Evolutionary conservation across 306 rosid species (phyloP).

Genomic region (Dryas alaskensis): DNA sequence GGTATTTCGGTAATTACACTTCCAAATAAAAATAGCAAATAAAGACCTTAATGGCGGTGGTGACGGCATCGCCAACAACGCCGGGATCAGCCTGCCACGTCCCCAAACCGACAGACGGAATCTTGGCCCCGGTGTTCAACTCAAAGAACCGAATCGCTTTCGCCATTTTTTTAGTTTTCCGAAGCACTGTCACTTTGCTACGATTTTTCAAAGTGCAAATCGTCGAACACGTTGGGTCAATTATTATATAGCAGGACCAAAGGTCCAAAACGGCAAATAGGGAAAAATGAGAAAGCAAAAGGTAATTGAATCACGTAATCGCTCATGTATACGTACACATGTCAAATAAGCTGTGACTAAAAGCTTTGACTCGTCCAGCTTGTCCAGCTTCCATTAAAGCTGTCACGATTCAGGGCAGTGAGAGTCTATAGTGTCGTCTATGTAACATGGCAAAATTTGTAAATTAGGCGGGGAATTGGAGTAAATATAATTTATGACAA

Average conservation of each 20-base stretch:
- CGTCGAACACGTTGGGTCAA: neutral
- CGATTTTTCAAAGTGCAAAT: neutral
- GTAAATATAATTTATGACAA: no score
- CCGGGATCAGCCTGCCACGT: constrained; percentile 51
- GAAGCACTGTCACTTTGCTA: neutral
- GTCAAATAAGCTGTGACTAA: neutral
- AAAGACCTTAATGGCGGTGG: constrained; percentile 51
- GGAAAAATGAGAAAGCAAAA: neutral
- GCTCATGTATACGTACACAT: neutral
- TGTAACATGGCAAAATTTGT: neutral
- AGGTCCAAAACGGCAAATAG: neutral
- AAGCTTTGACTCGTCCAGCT: neutral
- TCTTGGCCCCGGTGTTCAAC: constrained; percentile 52
- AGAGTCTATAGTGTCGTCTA: no score
- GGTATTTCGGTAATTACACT: neutral
- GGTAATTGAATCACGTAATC: neutral
- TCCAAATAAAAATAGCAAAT: neutral
- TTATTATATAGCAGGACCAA: neutral
- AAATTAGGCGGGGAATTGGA: neutral
- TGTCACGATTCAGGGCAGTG: no score
- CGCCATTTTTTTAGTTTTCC: constrained; percentile 22
- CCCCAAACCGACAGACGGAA: constrained; percentile 60
- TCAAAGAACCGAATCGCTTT: constrained; percentile 30
- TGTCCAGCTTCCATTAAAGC: neutral
- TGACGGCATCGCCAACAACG: constrained; percentile 38